Percentiles rank a stretch among this genome's conserved stretches.
These are phyloP conservation scores for Zea luxurians DNA, from an alignment of 176 grass and related monocot species.

Conservation along the genomic window DNA sequence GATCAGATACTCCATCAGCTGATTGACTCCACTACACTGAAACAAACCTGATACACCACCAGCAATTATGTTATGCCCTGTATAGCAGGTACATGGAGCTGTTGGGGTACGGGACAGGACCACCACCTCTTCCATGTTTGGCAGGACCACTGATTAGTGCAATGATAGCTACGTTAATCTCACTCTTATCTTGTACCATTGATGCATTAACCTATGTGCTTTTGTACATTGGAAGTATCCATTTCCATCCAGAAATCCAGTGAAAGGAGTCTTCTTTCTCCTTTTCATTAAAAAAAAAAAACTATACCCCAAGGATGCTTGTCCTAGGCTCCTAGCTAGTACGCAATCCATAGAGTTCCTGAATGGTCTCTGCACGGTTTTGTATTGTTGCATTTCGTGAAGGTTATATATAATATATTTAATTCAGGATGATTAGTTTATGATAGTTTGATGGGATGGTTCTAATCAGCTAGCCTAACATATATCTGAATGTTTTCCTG, in stretches of 20 bases:
- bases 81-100: conserved; percentile 39
- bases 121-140: conserved; percentile 40
- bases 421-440: neutral
- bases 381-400: conserved; percentile 7
- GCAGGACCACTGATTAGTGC: conserved; percentile 43
- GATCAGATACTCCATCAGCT: conserved; percentile 34
- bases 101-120: conserved; percentile 45
- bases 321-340: neutral
- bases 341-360: neutral
- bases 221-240: conserved; percentile 44
- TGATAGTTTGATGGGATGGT: neutral
- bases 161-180: conserved; percentile 35
- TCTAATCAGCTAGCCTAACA: neutral
- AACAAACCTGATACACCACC: conserved; percentile 40
- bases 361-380: conserved; percentile 25
- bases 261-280: conserved; percentile 36
- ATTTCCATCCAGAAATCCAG: conserved; percentile 46
- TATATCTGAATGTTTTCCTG: neutral
- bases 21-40: conserved; percentile 40
- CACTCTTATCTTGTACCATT: conserved; percentile 40
- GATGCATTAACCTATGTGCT: conserved; percentile 29
- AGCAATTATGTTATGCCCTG: conserved; percentile 35
- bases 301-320: conserved; percentile 34
- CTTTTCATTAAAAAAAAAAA: conserved; percentile 35
- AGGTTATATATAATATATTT: neutral